Evolutionary conservation across 345 rosid species (phyloP), one percentile per base, ranked within the genome.

Genomic region (Erodium maritimum): DNA sequence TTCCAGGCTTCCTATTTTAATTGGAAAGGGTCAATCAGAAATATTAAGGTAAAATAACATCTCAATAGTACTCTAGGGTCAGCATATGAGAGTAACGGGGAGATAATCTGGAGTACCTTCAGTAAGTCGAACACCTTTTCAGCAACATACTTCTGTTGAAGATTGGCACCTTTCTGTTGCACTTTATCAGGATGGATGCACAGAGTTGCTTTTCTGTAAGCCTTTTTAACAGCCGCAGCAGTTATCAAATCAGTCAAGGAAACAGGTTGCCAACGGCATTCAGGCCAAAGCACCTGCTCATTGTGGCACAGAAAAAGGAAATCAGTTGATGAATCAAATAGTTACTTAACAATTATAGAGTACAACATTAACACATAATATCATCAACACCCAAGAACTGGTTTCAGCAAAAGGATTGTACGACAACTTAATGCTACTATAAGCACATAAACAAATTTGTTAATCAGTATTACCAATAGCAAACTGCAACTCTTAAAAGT

Each of bases 1-100:
- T 88, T 88, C 93, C 90, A 88, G 34, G 93, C 86, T 78, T 88
- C 96, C 48, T 42, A 42, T 10, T 42, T 42, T 42, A 42, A 42
- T 7, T 42, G 3, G 11, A 42, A 42, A 7, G 48, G 48, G 37
- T 29, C 37, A 29, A 29, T 29, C 37, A 29, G 37, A 29, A 11
- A 29, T 29, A 10, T 42, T 42, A 2, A 42, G 48, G 2, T n/a
- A n/a, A n/a, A n/a, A 3, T 3, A 42, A 12, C 8, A 42, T n/a
- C 48, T n/a, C n/a, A n/a, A 42, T 42, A 3, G 16, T 3, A 14
- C 12, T 11, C 12, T 29, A 42, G 16, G 12, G 17, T 42, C 48
- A 11, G 48, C 17, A 42, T 16, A 42, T 42, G n/a, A 42, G 14
- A 42, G 17, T 7, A 42, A 7, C 8, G 17, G 17, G 48, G 48